phyloP scores from a whole-genome alignment of 202 grass and related monocot species.

The Zoysia matrella region DNA sequence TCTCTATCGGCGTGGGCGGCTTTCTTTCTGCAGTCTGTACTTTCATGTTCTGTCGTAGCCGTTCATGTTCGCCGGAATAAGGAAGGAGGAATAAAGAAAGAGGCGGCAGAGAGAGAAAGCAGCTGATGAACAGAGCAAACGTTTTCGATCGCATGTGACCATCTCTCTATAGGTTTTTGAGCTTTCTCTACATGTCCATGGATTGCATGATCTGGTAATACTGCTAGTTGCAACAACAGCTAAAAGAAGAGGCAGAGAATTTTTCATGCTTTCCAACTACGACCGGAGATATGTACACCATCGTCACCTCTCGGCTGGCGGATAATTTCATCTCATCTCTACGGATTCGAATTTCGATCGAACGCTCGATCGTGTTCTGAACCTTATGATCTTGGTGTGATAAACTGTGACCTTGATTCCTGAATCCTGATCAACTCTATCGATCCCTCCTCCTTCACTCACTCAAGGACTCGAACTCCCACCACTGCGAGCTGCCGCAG shows the following conservation, averaged over 20 bases:
- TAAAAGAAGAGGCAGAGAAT: not conserved
- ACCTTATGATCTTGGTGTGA: not conserved
- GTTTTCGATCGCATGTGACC: constrained; percentile 17
- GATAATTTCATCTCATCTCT: constrained; percentile 33
- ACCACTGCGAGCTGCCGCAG: constrained; percentile 74
- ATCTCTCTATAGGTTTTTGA: constrained; percentile 50
- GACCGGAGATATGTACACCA: constrained; percentile 50
- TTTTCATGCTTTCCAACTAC: constrained; percentile 41
- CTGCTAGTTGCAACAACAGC: constrained; percentile 7
- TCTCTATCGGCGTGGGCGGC: constrained; percentile 33
- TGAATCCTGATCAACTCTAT: not conserved
- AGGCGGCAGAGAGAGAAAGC: no score
- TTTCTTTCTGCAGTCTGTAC: not conserved
- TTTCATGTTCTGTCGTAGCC: constrained; percentile 29
- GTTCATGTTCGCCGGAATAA: not conserved
- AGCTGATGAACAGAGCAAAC: constrained; percentile 5
- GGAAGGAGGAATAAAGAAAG: not conserved
- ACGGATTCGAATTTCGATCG: not conserved
- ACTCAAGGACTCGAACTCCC: constrained; percentile 88
- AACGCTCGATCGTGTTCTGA: not conserved
- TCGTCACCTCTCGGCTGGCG: not conserved
- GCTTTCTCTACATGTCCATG: constrained; percentile 44
- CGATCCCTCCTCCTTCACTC: constrained; percentile 43
- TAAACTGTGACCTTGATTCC: no score
- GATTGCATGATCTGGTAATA: constrained; percentile 43